Base-by-base conservation (phyloP, 257 asterid genomes). In the Vinca minor region DNA sequence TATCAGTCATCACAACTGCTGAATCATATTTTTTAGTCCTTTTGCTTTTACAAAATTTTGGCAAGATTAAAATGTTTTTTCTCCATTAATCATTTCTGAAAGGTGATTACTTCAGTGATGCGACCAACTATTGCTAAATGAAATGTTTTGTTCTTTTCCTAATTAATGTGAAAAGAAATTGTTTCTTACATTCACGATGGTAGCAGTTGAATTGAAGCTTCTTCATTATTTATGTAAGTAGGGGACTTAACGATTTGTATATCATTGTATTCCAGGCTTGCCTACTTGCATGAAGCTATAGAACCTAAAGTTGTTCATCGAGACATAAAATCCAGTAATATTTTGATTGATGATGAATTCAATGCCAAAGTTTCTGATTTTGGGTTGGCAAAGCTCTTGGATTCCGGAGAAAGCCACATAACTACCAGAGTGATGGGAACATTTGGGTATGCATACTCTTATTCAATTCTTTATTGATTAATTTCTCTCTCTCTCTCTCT, bases 391-490 rank as follows among this genome's bases (percentile, higher is more conserved):
- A 92, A 92, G 88, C 86, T 92, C 54, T 77, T 92, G 83, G 98
- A 52, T n/a, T 82, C 96, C 1, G 95, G 94, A 46, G 95, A 92
- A 82, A 92, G 96, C 78, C 96, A 92, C 76, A 85, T 92, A 63
- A 84, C 95, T 9, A 92, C 98, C 23, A 82, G 98, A 77, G 98
- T 92, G 69, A 92, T 92, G 98, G 98, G 98, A 56, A 92, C 98
- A 65, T 92, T 89, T 62, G 98, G 98, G 98, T 92, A 81, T 45
- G 56, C 71, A 55, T 44, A 7, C 39, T 32, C 29, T 66, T 66
- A 60, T 32, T 55, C 21, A 9, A n/a, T n/a, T 11, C 60, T 77
- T 35, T 26, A 12, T 25, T 65, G 31, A 56, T 64, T 39, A 6
- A 25, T 52, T 18, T n/a, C n/a, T n/a, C n/a, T n/a, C n/a, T n/a